Percentiles rank a stretch among this genome's conserved stretches.
Conservation (phyloP, 352 stramenopile species). For the Globisporangium viniferum region DNA sequence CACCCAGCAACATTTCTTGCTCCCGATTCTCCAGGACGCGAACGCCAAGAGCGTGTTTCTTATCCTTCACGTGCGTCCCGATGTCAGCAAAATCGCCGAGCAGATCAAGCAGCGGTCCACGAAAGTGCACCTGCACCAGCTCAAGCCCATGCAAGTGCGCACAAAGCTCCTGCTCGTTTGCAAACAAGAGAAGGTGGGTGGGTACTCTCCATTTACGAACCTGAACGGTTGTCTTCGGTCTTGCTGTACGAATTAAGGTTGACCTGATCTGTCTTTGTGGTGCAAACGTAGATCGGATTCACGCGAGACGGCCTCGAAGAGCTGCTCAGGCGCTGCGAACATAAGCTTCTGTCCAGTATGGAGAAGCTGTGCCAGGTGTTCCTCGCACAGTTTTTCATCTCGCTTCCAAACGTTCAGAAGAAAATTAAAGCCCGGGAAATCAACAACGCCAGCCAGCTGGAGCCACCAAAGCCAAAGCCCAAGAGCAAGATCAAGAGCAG, state of each 20-base stretch:
- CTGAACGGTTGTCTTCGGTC: neutral
- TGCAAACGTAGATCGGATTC: slow-evolving; percentile 52
- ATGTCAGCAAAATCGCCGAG: slow-evolving; percentile 55
- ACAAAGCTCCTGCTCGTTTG: slow-evolving; percentile 58
- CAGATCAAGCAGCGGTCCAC: slow-evolving; percentile 44
- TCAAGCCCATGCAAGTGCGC: slow-evolving; percentile 43
- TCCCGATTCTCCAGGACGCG: slow-evolving; percentile 36
- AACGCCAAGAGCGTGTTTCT: slow-evolving; percentile 61
- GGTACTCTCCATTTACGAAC: neutral
- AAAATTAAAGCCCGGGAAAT: neutral
- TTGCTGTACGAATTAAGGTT: neutral
- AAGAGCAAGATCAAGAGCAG: neutral
- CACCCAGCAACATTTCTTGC: slow-evolving; percentile 63
- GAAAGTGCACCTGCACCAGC: slow-evolving; percentile 36
- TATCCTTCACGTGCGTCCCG: slow-evolving; percentile 47
- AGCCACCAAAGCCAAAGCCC: neutral
- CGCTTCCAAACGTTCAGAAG: slow-evolving; percentile 51
- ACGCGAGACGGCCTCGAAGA: slow-evolving; percentile 53
- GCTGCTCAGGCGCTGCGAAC: slow-evolving; percentile 26
- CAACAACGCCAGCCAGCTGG: neutral
- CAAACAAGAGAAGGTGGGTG: slow-evolving; percentile 31
- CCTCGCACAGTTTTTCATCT: slow-evolving; percentile 47
- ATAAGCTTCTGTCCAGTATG: slow-evolving; percentile 41
- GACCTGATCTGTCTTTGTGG: neutral
- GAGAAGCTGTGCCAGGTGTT: slow-evolving; percentile 51